Evolutionary conservation across 2,329 filamentous ascomycete species (phyloP), one percentile per base, ranked within the genome.

Genomic region (Hypoxylon sp.): DNA sequence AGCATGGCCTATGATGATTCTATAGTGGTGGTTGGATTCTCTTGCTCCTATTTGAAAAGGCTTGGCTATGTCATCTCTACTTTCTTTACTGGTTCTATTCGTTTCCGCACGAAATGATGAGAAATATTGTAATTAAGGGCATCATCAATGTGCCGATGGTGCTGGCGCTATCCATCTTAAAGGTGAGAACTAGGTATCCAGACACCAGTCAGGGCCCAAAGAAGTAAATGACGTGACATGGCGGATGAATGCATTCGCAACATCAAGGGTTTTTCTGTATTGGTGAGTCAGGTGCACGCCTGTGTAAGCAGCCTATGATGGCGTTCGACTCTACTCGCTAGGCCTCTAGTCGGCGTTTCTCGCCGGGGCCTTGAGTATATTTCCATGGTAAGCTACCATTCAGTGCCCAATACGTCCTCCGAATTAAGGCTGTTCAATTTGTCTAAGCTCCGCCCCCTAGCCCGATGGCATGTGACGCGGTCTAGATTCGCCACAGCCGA

Each of bases 291-390:
- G 46, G 53, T 46, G 40, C 32, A 38, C 30, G 24, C 12, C 8
- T 44, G 33, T 51, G 24, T 40, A 56, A 50, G 40, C 46, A 57
- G 55, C 52, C 52, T 51, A 58, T 46, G 45, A 14, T 24, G 44
- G 42, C 16, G 11, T 16, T 54, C 26, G 42, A 18, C 42, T 48
- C 48, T 54, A 40, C 18, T 64, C 51, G 51, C 51, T 36, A 53
- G 56, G 42, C 54, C 26, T 52, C 60, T 49, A 64, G 51, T 64
- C 55, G 48, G 56, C 52, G 48, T 42, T 64, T 64, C 48, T 64
- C 45, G 16, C 49, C 33, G 48, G 36, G 53, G 40, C n/a, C 24
- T 48, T 20, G 6, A 51, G 22, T 28, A 67, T 36, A 33, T 32
- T 11, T 11, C 46, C 49, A 24, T 40, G 26, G 57, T 48, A 40